These are phyloP conservation scores for Pseudomassariella vexata DNA, from an alignment of 2,329 filamentous ascomycete species.

Conservation along the genomic window DNA sequence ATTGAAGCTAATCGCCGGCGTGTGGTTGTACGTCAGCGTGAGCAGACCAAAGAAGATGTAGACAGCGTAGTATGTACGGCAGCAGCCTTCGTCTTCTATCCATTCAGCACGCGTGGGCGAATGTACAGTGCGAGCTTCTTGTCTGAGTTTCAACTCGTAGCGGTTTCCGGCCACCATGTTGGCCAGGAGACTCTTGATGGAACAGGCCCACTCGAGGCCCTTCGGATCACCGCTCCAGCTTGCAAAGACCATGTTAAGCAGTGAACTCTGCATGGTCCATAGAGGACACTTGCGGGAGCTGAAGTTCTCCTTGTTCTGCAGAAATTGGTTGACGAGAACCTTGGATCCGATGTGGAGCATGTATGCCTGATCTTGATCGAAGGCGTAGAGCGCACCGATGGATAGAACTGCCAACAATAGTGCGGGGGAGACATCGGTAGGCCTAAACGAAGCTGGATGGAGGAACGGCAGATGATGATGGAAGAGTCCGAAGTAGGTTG, in stretches of 20 bases:
- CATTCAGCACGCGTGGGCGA: conserved; percentile 80
- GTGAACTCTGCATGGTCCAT: conserved; percentile 96
- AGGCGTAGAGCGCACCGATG: conserved; percentile 92
- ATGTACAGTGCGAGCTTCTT: conserved; percentile 74
- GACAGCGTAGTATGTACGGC: conserved; percentile 94
- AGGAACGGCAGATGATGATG: conserved; percentile 95
- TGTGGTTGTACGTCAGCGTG: conserved; percentile 96
- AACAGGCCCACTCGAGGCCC: conserved; percentile 96
- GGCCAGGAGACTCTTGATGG: conserved; percentile 93
- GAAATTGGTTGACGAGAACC: conserved; percentile 91
- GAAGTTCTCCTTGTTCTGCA: conserved; percentile 98
- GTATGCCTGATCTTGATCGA: conserved; percentile 95
- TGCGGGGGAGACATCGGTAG: conserved; percentile 72
- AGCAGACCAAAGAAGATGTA: conserved; percentile 98
- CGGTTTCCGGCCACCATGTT: conserved; percentile 98
- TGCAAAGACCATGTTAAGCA: conserved; percentile 98
- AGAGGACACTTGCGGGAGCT: conserved; percentile 95
- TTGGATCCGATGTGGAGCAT: conserved; percentile 97
- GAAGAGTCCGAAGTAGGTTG: conserved; percentile 95
- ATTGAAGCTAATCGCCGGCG: conserved; percentile 95
- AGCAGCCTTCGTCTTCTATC: conserved; percentile 94
- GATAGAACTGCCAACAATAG: conserved; percentile 86
- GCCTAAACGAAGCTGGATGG: conserved; percentile 85
- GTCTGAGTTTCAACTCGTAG: conserved; percentile 90
- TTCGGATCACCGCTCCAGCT: conserved; percentile 99